Base-by-base conservation (phyloP, 2,329 filamentous ascomycete genomes). In the Diaporthe humulicola region DNA sequence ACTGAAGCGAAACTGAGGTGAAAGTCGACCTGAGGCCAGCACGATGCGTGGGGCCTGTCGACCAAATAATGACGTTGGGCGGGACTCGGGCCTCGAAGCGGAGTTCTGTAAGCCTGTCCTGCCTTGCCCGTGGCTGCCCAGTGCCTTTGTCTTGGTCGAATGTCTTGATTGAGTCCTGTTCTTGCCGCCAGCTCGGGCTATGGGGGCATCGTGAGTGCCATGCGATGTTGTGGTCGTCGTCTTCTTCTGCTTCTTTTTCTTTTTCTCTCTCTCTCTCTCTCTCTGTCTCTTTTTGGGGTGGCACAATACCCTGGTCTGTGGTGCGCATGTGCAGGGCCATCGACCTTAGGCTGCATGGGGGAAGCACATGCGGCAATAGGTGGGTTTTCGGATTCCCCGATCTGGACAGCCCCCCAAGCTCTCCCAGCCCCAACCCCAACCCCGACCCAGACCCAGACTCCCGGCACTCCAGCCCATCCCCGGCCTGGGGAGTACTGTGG, bases 21-120 rank as follows among this genome's bases (percentile, higher is more conserved):
- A 45, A 67, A 67, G 64, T 67, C 64, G 64, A 67, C 64, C 64
- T 67, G 64, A 52, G 45, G 45, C 61, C 64, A 67, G 64, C 64
- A 28, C 30, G 30, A 67, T 38, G 64, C 28, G 64, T 67, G 64
- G 64, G 64, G 25, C 45, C 45, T 28, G 33, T 28, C 61, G 64
- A 38, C 64, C 64, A 54, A 67, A 67, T 52, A n/a, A 67, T 67
- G 64, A 67, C 64, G 64, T 67, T 67, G 28, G 42, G 40, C 38
- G 40, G 60, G 56, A 58, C 17, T 58, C 9, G 33, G 57, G 19
- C 7, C 8, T 40, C 7, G 61, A 45, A 30, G 61, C 61, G 61
- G 64, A 52, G 45, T 38, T 67, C 64, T 67, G 64, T 67, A 45
- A 67, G 45, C 64, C 64, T 67, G n/a, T 30, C 56, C 10, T 17